Evolutionary conservation across 2,329 filamentous ascomycete genomes (phyloP), one percentile per base, ranked within the genome.

Genomic region (Aspergillus arachidicola): DNA sequence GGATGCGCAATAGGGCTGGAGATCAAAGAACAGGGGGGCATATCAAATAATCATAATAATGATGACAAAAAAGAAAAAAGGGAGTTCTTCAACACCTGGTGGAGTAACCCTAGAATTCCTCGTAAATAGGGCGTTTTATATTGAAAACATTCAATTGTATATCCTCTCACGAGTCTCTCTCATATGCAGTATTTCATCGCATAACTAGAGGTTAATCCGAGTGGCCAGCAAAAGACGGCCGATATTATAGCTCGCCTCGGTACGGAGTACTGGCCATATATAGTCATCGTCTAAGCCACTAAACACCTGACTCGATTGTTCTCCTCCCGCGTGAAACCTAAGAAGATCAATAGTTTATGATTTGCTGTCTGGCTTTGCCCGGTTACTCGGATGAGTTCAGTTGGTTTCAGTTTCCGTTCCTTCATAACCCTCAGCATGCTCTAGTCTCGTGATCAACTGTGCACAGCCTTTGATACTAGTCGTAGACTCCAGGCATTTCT

Each of bases 1-100:
- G 51, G 32, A 55, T 55, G 32, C 12, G n/a, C 28, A 58, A 48
- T 48, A 58, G 43, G 57, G 28, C 55, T 51, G 21, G n/a, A 26
- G n/a, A 57, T 26, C 14, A n/a, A 59, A 43, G 23, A 34, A 38
- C 28, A 21, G 16, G 19, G 28, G 50, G 19, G 16, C 12, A 32
- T 14, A 43, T n/a, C 45, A 11, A 36, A 28, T 16, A 60, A 56
- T 26, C 46, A 32, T n/a, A 36, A 55, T 32, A 34, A 26, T 34
- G 12, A 12, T 34, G 10, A 10, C 4, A 34, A 4, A 32, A 32
- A 34, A 34, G 7, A 11, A 21, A 32, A n/a, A 28, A 9, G 50
- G 50, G 50, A 41, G 16, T 41, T 41, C 38, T 41, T 10, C 19
- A n/a, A 41, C 38, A 41, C 38, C 38, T 9, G 7, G 38, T 41